Evolutionary conservation across 805 yeast species (phyloP), one percentile per base, ranked within the genome.

Genomic region (Candida pini): DNA sequence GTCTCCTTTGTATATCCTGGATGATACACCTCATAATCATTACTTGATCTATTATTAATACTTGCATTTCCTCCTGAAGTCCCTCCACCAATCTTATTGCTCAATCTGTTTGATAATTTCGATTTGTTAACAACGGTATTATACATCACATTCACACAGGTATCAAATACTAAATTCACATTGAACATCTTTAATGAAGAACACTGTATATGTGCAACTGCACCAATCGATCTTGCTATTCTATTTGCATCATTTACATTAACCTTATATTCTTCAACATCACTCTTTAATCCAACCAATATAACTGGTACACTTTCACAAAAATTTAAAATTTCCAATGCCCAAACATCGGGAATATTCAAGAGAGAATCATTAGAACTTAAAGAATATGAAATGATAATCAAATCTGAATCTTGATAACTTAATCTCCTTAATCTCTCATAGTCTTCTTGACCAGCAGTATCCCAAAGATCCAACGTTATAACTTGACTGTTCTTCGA

Each of bases 381-480:
- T 19, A 86, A 68, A 2, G 90, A 65, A 56, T 84, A 89, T 39
- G 96, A 88, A 7, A 87, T 64, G 38, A 89, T 63, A 13, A 87
- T 58, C 2, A 87, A 62, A 54, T 86, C 84, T 3, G 81, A 84
- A 46, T 84, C 94, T 5, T 89, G 96, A 53, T 87, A 87, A 21
- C 89, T 80, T 43, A 87, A 66, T 10, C 96, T 92, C 59, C 96
- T 71, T 49, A 87, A 68, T 43, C 95, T 68, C 57, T 88, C 96
- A 58, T 87, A 87, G 53, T 87, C 96, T 53, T 84, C 81, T 62
- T 87, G 96, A 15, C 96, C 96, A 2, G 96, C 96, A 2, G 96
- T 88, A 69, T 87, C 96, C 96, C 96, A 87, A 29, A 88, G 69
- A 24, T 94, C 96, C 33, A 87, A 69, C 49, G 84, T 85, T 49